These are phyloP conservation scores for Leishmania braziliensis DNA, from an alignment of 208 protist genomes.

Conservation along the genomic window DNA sequence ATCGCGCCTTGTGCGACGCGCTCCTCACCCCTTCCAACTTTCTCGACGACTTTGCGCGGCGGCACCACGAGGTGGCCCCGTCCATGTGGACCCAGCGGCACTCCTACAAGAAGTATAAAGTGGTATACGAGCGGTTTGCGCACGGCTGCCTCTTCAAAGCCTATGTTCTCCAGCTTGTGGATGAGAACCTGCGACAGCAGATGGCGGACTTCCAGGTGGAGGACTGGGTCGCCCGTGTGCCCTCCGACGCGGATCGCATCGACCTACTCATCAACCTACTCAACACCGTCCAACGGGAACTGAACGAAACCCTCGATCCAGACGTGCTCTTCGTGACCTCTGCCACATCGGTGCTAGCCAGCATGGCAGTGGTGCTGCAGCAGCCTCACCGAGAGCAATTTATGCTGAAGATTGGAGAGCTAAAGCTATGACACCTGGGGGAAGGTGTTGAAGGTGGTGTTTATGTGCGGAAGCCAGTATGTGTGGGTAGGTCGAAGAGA, in stretches of 20 bases:
- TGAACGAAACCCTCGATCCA: conserved; percentile 61
- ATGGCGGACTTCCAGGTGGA: conserved; percentile 62
- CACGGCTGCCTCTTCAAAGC: conserved; percentile 67
- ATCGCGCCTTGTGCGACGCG: conserved; percentile 37
- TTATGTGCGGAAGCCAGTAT: not conserved
- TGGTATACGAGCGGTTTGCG: conserved; percentile 81
- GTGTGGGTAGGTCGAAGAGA: not conserved
- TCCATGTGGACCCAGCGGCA: conserved; percentile 54
- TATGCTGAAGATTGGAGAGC: conserved; percentile 66
- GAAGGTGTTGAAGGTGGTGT: not conserved
- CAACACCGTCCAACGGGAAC: conserved; percentile 61
- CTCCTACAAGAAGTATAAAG: conserved; percentile 76
- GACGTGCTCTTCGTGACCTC: conserved; percentile 78
- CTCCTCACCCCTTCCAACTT: conserved; percentile 63
- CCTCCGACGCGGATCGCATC: conserved; percentile 64
- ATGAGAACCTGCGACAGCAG: conserved; percentile 50
- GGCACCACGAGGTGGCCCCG: conserved; percentile 65
- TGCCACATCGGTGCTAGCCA: conserved; percentile 68
- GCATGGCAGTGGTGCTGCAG: conserved; percentile 62
- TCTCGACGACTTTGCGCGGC: conserved; percentile 56
- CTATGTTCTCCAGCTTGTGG: conserved; percentile 59
- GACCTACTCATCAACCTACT: conserved; percentile 76
- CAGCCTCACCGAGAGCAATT: conserved; percentile 74
- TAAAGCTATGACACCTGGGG: conserved; percentile 45
- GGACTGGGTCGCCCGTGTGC: conserved; percentile 47